Evolutionary conservation across 2,329 filamentous ascomycete species (phyloP).

Genomic region (Exophiala aquamarina): DNA sequence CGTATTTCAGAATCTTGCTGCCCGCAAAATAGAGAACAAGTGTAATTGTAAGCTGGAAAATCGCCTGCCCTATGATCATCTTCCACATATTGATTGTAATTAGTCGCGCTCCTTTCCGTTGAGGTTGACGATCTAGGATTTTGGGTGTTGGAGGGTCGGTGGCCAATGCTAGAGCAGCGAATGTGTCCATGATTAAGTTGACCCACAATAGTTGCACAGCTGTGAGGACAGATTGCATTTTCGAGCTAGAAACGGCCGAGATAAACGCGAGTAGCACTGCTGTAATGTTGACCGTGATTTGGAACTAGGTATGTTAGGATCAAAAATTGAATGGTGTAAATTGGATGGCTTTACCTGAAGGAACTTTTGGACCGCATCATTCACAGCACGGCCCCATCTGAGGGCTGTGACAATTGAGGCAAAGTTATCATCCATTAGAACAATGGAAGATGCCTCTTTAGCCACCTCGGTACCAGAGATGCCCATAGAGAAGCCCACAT

Average conservation of each 20-base stretch:
- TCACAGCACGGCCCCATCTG: conserved; percentile 76
- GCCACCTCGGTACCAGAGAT: conserved; percentile 81
- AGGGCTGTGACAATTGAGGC: conserved; percentile 81
- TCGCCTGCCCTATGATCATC: conserved; percentile 41
- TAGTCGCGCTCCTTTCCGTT: conserved; percentile 41
- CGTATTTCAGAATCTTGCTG: conserved; percentile 53
- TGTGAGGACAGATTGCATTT: conserved; percentile 59
- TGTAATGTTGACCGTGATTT: conserved; percentile 65
- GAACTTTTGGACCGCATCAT: conserved; percentile 76
- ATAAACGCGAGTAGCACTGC: conserved; percentile 63
- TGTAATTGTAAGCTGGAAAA: conserved; percentile 38
- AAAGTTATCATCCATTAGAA: conserved; percentile 87
- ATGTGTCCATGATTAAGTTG: conserved; percentile 67
- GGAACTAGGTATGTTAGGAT: conserved; percentile 53
- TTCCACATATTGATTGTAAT: conserved; percentile 45
- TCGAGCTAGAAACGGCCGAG: conserved; percentile 55
- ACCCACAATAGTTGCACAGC: conserved; percentile 67
- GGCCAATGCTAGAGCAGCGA: conserved; percentile 62
- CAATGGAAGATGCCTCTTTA: conserved; percentile 81
- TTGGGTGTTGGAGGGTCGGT: conserved; percentile 59
- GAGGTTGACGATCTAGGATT: conserved; percentile 53
- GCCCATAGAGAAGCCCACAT: conserved; percentile 87
- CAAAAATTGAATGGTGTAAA: conserved; percentile 50
- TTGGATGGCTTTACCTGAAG: conserved; percentile 51
- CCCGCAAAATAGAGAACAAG: conserved; percentile 57